Percentiles rank a stretch among this genome's conserved stretches.
Evolutionary conservation across 768 basidiomycete species (phyloP).

Genomic region (Leccinum broughii): DNA sequence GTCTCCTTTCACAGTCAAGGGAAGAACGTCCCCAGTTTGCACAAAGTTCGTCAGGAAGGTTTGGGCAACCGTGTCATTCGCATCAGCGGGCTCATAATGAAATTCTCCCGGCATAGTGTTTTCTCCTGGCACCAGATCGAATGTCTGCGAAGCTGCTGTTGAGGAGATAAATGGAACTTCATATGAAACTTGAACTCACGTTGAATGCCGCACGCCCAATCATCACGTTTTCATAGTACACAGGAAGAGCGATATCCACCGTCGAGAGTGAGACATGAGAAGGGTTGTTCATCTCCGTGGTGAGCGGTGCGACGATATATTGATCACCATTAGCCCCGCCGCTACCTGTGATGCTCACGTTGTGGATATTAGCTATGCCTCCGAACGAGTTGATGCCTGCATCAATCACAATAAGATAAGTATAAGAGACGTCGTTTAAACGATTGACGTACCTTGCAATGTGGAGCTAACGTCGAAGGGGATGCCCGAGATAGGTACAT

Average conservation of each 20-base stretch:
- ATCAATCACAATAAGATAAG: background rate
- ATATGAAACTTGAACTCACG: slow-evolving; percentile 37
- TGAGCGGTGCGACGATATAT: slow-evolving; percentile 59
- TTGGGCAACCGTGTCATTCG: slow-evolving; percentile 66
- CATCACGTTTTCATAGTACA: slow-evolving; percentile 52
- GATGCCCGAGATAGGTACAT: slow-evolving; percentile 65
- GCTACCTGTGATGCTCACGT: slow-evolving; percentile 63
- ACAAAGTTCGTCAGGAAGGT: slow-evolving; percentile 62
- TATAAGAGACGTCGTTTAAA: background rate
- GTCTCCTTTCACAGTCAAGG: slow-evolving; percentile 62
- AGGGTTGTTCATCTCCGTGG: slow-evolving; percentile 60
- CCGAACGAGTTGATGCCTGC: slow-evolving; percentile 63
- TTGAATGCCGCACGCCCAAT: slow-evolving; percentile 61
- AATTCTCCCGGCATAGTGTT: slow-evolving; percentile 60
- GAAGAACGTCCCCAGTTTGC: slow-evolving; percentile 47
- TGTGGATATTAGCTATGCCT: slow-evolving; percentile 48
- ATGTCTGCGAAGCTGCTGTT: slow-evolving; percentile 38
- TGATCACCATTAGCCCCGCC: slow-evolving; percentile 61
- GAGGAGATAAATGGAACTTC: background rate
- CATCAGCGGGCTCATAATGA: slow-evolving; percentile 63
- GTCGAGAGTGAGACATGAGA: slow-evolving; percentile 67
- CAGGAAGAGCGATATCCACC: slow-evolving; percentile 56
- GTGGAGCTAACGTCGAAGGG: slow-evolving; percentile 59
- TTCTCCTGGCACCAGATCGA: slow-evolving; percentile 57
- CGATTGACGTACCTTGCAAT: slow-evolving; percentile 45